A percentile compares a stretch with the other conserved stretches of the same genome.
Evolutionary conservation across 257 asterid species (phyloP).

Genomic region (Fraxinus quadrangulata): DNA sequence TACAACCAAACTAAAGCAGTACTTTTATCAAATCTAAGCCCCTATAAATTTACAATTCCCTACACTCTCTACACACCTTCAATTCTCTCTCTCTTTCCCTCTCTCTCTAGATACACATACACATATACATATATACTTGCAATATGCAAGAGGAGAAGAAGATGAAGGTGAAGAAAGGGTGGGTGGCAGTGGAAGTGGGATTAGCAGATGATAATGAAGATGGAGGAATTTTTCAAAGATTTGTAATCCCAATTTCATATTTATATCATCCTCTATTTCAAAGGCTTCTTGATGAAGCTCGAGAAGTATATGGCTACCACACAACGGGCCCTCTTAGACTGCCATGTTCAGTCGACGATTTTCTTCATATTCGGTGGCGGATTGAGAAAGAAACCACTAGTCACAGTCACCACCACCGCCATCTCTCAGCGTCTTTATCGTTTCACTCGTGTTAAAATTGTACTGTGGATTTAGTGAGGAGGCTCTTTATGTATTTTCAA

Average conservation of each 20-base stretch:
- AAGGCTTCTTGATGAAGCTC: constrained; percentile 39
- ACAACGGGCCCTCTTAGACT: constrained; percentile 24
- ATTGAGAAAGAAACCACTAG: constrained; percentile 25
- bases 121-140: not conserved
- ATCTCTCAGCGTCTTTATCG: not conserved
- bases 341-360: constrained; percentile 34
- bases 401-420: not conserved
- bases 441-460: constrained; percentile 25
- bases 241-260: constrained; percentile 36
- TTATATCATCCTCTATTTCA: constrained; percentile 33
- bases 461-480: not conserved
- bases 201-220: constrained; percentile 37
- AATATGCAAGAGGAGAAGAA: constrained; percentile 33
- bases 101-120: not conserved
- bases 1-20: constrained; percentile 6
- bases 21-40: not conserved
- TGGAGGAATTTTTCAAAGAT: constrained; percentile 16
- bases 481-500: not conserved
- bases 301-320: constrained; percentile 38
- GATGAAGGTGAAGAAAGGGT: constrained; percentile 54
- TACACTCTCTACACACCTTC: not conserved
- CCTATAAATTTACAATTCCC: constrained; percentile 16
- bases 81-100: not conserved
- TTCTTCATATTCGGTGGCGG: constrained; percentile 33
- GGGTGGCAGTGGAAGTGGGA: constrained; percentile 49